Base-by-base conservation (phyloP, 257 asterid genomes). In the Scutellaria galericulata region DNA sequence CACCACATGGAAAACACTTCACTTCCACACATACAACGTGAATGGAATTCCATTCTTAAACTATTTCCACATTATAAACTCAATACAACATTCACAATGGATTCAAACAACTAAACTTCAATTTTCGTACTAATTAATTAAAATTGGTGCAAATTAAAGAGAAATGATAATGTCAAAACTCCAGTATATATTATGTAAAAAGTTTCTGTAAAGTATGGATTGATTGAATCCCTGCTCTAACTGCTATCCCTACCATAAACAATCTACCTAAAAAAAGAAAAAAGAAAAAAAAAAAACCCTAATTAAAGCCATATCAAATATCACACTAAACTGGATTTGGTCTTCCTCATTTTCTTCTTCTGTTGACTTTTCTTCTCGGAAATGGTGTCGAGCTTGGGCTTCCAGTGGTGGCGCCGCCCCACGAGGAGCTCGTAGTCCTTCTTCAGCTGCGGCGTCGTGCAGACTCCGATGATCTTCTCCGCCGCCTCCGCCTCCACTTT, bases 361-460 rank as follows among this genome's bases (percentile, higher is more conserved):
- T 57, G 73, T 7, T 61, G 56, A 35, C 61, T 35, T 40, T 78
- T 83, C 76, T 79, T 77, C 79, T 84, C 89, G 1, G 81, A 31
- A 8, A 86, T 86, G 24, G 84, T 73, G 37, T 86, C 89, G n/a
- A 86, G 89, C 83, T 84, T 86, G 5, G 91, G 91, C 64, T 82
- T 86, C 91, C 91, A 86, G 1, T 47, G 83, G 44, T 14, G 58
- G 7, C 86, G 83, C 15, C 80, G 78, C 42, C 81, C 83, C 5
- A 84, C 89, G 5, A 86, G 87, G 63, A 48, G 73, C 6, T 71
- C 82, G 73, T 86, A 84, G 41, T 86, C 91, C 61, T 77, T 84
- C 64, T 72, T 27, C 65, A 86, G 66, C 81, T 84, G 84, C 37
- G 82, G 86, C n/a, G 86, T 86, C 2, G 79, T 83, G 77, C 87